Evolutionary conservation across 257 asterid species (phyloP), one percentile per base, ranked within the genome.

Genomic region (Solanum bulbocastanum): DNA sequence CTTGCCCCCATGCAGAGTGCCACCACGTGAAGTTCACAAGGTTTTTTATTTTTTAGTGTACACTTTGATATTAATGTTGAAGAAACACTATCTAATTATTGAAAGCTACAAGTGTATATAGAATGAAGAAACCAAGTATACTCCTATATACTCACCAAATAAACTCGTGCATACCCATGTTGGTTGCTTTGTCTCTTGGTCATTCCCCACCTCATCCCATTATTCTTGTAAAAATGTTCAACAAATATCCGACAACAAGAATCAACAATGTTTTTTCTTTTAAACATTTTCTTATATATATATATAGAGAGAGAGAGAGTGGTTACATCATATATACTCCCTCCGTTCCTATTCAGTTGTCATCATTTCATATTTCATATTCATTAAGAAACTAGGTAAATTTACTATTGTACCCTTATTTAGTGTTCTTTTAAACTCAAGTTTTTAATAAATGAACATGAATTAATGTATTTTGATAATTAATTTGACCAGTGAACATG

Each of bases 11-110:
- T 89, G 90, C 89, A 89, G 82, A 20, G 30, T 71, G 87, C 84
- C 83, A 86, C 90, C 93, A 88, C 94, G 92, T 92, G 94, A 91
- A 89, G 88, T 91, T 87, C 91, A 90, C 91, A 73, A 88, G 89
- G 16, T 49, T 5, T 20, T 36, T 10, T 36, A 35, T 35, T 18
- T 73, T 73, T 35, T 33, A 33, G 42, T 71, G 65, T 6, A 18
- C n/a, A 18, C 65, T 56, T 49, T 56, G n/a, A 71, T 71, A 71
- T 74, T 74, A 49, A 16, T 49, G 18, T 10, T 20, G 49, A 36
- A 36, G 44, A 74, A 36, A 22, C 18, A 36, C 27, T 74, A 74
- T 74, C 36, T 20, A 74, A 74, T 36, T 74, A 36, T 36, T 36
- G 49, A 73, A 36, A 73, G 27, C 9, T 73, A 73, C 30, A 36